These are phyloP conservation scores for Amorphotheca resinae DNA, from an alignment of 495 filamentous ascomycete species.

Conservation along the genomic window DNA sequence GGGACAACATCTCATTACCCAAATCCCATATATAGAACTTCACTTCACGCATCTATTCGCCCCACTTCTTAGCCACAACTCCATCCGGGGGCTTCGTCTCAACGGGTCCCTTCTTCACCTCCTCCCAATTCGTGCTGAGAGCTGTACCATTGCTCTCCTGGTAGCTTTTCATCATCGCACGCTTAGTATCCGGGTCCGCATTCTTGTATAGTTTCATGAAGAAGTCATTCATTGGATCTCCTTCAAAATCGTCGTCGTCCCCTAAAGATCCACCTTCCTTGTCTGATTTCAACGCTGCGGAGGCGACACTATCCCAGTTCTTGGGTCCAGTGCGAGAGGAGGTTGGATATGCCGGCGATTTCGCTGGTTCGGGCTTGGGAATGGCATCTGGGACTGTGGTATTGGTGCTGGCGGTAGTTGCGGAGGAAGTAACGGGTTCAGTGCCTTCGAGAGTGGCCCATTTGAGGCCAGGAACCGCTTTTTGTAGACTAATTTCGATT, in stretches of 20 bases:
- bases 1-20: too few relatives aligned
- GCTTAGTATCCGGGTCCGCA: constrained; percentile 65
- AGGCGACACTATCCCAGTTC: constrained; percentile 63
- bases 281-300: not conserved
- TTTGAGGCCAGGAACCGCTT: constrained; percentile 53
- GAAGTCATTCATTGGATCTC: constrained; percentile 62
- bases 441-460: constrained; percentile 60
- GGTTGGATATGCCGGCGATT: constrained; percentile 65
- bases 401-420: constrained; percentile 6
- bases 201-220: constrained; percentile 84
- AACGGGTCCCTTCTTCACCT: constrained; percentile 63
- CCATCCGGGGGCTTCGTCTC: constrained; percentile 66
- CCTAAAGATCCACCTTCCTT: constrained; percentile 19
- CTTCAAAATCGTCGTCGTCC: constrained; percentile 42
- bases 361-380: constrained; percentile 6
- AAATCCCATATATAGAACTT: too few relatives aligned
- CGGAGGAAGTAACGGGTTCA: constrained; percentile 17
- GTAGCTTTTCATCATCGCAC: constrained; percentile 98
- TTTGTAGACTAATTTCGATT: constrained; percentile 68
- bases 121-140: constrained; percentile 84
- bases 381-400: constrained; percentile 6
- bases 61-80: constrained; percentile 60
- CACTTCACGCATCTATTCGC: constrained; percentile 7
- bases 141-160: constrained; percentile 86
- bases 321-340: constrained; percentile 76